A percentile compares a stretch with the other conserved stretches of the same genome.
phyloP scores from a whole-genome alignment of 2,329 filamentous ascomycete genomes.

The Dryadomyces quercivorus region DNA sequence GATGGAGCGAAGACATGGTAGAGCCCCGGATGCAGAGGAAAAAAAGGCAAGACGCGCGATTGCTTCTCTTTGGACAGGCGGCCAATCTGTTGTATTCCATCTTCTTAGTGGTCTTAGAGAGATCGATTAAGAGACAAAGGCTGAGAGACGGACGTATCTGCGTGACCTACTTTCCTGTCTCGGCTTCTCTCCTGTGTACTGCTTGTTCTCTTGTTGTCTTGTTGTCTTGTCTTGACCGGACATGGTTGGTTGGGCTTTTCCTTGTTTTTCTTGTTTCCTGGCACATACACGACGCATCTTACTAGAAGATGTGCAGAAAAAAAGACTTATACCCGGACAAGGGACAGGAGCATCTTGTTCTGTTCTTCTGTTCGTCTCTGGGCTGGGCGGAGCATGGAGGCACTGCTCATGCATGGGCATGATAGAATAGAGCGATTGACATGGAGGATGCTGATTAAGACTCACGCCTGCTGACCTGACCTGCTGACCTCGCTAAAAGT shows the following conservation, averaged over 20 bases:
- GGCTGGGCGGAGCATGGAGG: too few relatives aligned
- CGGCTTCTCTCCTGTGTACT: neutral
- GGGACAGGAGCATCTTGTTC: neutral
- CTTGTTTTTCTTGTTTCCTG: neutral
- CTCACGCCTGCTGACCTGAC: too few relatives aligned
- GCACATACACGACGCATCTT: neutral
- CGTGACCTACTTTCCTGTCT: neutral
- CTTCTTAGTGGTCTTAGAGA: neutral
- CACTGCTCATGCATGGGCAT: neutral
- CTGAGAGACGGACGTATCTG: neutral
- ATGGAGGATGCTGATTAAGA: too few relatives aligned
- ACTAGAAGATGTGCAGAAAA: neutral
- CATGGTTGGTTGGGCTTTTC: neutral
- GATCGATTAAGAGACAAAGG: constrained; percentile 1
- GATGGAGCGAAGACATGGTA: too few relatives aligned
- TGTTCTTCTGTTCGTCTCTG: neutral
- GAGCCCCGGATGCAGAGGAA: neutral
- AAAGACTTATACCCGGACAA: neutral
- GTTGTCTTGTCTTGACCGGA: neutral
- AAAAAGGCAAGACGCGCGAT: neutral
- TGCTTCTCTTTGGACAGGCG: neutral
- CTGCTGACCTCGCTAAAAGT: too few relatives aligned
- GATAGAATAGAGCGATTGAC: neutral
- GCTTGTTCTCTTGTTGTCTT: neutral
- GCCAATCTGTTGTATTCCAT: neutral